Percentiles rank a stretch among this genome's conserved stretches.
These are phyloP conservation scores for Diplodia sapinea DNA, from an alignment of 2,329 filamentous ascomycete genomes.

Conservation along the genomic window DNA sequence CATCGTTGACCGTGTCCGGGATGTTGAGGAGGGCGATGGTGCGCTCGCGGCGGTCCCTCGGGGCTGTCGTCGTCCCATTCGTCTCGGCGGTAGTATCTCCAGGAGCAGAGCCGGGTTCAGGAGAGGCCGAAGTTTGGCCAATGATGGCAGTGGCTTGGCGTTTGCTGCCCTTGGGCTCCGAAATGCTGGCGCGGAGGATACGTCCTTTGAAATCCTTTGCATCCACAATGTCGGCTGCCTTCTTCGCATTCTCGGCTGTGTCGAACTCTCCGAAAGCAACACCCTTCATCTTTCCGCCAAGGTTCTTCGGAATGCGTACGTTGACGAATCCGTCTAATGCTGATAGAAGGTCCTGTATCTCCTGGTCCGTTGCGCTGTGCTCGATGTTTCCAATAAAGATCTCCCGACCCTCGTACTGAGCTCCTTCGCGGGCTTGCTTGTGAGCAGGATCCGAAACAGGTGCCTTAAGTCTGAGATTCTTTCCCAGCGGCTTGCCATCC, in stretches of 20 bases:
- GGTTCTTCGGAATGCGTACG: constrained; percentile 72
- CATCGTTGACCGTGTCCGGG: constrained; percentile 90
- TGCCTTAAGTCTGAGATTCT: constrained; percentile 70
- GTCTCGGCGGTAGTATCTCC: constrained; percentile 6
- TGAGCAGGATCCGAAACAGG: constrained; percentile 83
- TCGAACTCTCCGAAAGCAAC: constrained; percentile 81
- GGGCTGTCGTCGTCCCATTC: constrained; percentile 42
- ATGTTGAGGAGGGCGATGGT: constrained; percentile 84
- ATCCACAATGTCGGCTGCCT: constrained; percentile 43
- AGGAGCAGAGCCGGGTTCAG: constrained; percentile 37
- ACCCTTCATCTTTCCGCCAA: constrained; percentile 73
- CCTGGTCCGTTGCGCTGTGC: constrained; percentile 76
- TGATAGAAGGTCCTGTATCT: constrained; percentile 71
- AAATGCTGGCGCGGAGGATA: constrained; percentile 45
- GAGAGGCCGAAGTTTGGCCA: constrained; percentile 44
- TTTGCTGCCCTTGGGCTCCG: constrained; percentile 70
- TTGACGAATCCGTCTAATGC: constrained; percentile 69
- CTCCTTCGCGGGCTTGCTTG: constrained; percentile 79
- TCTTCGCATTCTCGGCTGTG: constrained; percentile 52
- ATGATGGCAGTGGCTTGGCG: constrained; percentile 71
- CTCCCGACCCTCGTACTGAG: constrained; percentile 86
- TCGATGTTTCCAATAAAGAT: constrained; percentile 84
- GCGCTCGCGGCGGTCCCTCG: constrained; percentile 55
- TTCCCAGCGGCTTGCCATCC: constrained; percentile 72
- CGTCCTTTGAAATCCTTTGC: constrained; percentile 44